Percentiles rank a stretch among this genome's conserved stretches.
These are phyloP conservation scores for Juncus inflexus DNA, from an alignment of 176 grass and related monocot species.

Conservation along the genomic window DNA sequence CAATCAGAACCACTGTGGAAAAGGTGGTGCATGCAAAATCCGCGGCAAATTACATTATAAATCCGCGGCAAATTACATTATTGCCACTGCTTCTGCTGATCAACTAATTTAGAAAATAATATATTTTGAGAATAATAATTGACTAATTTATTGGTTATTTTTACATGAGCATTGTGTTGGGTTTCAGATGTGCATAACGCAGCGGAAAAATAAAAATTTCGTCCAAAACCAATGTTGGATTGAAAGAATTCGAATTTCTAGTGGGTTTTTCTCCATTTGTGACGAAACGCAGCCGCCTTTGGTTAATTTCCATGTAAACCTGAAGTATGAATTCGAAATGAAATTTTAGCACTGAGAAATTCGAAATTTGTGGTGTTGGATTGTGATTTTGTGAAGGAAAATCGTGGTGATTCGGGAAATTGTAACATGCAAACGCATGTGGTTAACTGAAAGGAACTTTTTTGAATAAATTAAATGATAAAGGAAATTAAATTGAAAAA, in stretches of 20 bases:
- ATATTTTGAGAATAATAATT: too few species aligned
- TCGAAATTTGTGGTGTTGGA: not conserved
- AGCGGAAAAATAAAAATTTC: too few species aligned
- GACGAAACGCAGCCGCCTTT: not conserved
- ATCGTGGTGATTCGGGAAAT: not conserved
- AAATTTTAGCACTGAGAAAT: not conserved
- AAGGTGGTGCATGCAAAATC: too few species aligned
- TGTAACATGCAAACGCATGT: not conserved
- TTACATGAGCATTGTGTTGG: too few species aligned
- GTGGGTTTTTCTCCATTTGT: conserved; percentile 27
- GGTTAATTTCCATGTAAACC: conserved; percentile 30
- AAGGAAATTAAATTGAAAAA: not conserved
- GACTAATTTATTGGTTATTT: too few species aligned
- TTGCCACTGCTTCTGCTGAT: too few species aligned
- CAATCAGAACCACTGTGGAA: too few species aligned
- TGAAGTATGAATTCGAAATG: not conserved
- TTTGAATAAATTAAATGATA: conserved; percentile 3
- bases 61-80: too few species aligned
- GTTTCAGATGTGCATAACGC: too few species aligned
- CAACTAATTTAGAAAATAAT: too few species aligned
- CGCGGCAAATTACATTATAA: too few species aligned
- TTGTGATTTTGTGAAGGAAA: not conserved
- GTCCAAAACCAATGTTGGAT: too few species aligned
- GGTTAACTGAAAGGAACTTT: not conserved
- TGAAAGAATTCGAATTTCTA: conserved; percentile 9